phyloP scores from a whole-genome alignment of 2,329 filamentous ascomycete species.

The Allantophomopsis cytisporea region DNA sequence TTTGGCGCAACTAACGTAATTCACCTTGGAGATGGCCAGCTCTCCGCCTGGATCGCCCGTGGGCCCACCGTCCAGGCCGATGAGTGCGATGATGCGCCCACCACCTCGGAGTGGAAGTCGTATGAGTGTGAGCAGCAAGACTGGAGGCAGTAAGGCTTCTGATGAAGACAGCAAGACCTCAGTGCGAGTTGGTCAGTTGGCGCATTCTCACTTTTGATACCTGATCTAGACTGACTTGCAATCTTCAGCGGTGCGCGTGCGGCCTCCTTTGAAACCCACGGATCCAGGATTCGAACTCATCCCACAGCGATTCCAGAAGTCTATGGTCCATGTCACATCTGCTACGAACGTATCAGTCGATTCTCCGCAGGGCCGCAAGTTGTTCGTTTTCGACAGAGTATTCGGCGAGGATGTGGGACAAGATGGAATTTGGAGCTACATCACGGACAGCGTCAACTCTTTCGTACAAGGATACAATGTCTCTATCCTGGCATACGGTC shows the following conservation, averaged over 20 bases:
- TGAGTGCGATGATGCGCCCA: constrained; percentile 70
- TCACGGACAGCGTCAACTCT: constrained; percentile 76
- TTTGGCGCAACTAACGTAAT: constrained; percentile 17
- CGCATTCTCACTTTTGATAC: neutral
- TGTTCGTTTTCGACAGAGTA: constrained; percentile 94
- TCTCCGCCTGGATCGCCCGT: constrained; percentile 57
- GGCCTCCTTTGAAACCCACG: constrained; percentile 66
- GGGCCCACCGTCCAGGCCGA: constrained; percentile 47
- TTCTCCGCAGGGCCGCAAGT: constrained; percentile 79
- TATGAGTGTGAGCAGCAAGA: constrained; percentile 70
- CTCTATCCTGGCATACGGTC: constrained; percentile 89
- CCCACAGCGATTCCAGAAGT: constrained; percentile 84
- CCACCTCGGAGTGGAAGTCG: constrained; percentile 63
- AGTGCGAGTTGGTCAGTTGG: constrained; percentile 83
- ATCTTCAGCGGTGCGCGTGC: constrained; percentile 70
- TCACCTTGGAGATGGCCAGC: constrained; percentile 39
- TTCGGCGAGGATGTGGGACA: constrained; percentile 76
- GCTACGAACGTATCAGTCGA: constrained; percentile 80
- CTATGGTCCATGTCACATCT: constrained; percentile 82
- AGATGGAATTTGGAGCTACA: constrained; percentile 87
- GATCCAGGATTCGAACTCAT: constrained; percentile 94
- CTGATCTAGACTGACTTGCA: constrained; percentile 3
- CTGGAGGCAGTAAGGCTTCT: constrained; percentile 66
- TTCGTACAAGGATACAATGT: constrained; percentile 98
- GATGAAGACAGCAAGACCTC: constrained; percentile 85